These are phyloP conservation scores for Asterochloris erici DNA, from an alignment of 139 green algal species.

Conservation along the genomic window DNA sequence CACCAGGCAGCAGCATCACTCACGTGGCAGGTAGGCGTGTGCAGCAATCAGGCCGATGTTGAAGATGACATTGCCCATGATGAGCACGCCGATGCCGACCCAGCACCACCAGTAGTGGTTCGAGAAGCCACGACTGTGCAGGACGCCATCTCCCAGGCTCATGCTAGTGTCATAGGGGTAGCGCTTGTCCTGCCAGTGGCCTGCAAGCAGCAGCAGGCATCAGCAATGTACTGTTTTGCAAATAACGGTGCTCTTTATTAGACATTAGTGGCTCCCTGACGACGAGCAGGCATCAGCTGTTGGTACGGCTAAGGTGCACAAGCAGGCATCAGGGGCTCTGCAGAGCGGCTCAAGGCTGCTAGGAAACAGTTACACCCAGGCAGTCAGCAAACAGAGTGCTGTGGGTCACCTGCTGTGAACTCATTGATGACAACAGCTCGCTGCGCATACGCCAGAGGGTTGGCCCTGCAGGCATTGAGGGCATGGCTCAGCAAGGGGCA, in stretches of 20 bases:
- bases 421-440: slow-evolving; percentile 22
- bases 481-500: too few species aligned
- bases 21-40: slow-evolving; percentile 10
- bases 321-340: too few species aligned
- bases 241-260: not conserved
- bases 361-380: too few species aligned
- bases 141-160: slow-evolving; percentile 2
- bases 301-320: too few species aligned
- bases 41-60: not conserved
- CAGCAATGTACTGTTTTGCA: not conserved
- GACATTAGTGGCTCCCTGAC: too few species aligned
- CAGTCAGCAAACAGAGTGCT: not conserved
- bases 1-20: too few species aligned
- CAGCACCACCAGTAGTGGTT: slow-evolving; percentile 13
- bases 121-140: not conserved
- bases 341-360: too few species aligned
- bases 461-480: slow-evolving; percentile 5
- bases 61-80: slow-evolving; percentile 16
- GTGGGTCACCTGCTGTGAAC: slow-evolving; percentile 19
- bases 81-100: slow-evolving; percentile 12
- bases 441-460: slow-evolving; percentile 22
- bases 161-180: slow-evolving; percentile 8
- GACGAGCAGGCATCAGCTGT: too few species aligned
- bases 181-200: slow-evolving; percentile 13
- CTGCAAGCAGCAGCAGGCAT: slow-evolving; percentile 3